Percentiles rank a stretch among this genome's conserved stretches.
phyloP scores from a whole-genome alignment of 169 alveolate species.

The Plasmodium cynomolgi region DNA sequence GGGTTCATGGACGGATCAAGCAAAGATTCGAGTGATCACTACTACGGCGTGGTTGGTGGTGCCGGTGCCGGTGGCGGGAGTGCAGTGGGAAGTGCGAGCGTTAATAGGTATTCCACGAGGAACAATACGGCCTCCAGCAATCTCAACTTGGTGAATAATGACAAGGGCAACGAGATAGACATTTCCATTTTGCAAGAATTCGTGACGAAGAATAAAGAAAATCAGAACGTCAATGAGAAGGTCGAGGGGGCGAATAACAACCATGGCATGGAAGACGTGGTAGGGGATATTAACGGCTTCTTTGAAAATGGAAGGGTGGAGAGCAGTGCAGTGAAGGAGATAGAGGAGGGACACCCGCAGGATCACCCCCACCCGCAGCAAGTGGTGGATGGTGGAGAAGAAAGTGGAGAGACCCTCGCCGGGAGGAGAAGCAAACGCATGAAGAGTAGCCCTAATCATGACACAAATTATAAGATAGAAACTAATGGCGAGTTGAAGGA shows the following conservation, averaged over 20 bases:
- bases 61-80: not conserved
- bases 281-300: not conserved
- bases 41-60: slow-evolving; percentile 12
- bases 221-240: not conserved
- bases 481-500: not conserved
- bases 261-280: not conserved
- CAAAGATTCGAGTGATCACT: slow-evolving; percentile 43
- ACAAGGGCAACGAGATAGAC: slow-evolving; percentile 32
- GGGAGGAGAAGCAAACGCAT: not conserved
- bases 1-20: slow-evolving; percentile 51
- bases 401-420: not conserved
- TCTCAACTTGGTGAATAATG: not conserved
- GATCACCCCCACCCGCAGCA: too few relatives aligned
- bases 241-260: not conserved
- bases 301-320: not conserved
- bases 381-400: not conserved
- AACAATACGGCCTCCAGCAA: slow-evolving; percentile 42
- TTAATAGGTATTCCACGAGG: slow-evolving; percentile 22
- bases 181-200: slow-evolving; percentile 59
- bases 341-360: not conserved
- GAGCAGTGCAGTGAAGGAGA: not conserved
- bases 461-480: not conserved
- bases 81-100: not conserved
- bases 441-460: not conserved
- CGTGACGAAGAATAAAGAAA: slow-evolving; percentile 42